Conservation (phyloP, 768 basidiomycete genomes). For the Favolaschia claudopus region DNA sequence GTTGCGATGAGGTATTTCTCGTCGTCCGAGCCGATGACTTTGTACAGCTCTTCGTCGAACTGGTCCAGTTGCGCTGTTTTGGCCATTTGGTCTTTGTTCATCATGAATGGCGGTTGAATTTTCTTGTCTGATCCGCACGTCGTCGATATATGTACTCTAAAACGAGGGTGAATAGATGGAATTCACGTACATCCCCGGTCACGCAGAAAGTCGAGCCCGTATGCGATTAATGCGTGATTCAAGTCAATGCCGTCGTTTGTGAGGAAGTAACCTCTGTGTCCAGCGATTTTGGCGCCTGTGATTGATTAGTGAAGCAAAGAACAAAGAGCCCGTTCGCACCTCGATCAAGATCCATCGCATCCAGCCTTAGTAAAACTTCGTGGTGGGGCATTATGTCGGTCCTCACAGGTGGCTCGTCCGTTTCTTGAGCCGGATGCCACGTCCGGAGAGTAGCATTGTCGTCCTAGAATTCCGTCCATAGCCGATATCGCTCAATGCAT, state of each 20-base stretch:
- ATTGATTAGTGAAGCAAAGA: not conserved
- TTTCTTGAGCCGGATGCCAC: constrained; percentile 86
- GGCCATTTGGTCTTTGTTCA: constrained; percentile 97
- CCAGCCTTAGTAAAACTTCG: constrained; percentile 91
- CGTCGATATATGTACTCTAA: too few relatives aligned
- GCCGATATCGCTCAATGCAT: not conserved
- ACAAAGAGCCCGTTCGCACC: constrained; percentile 52
- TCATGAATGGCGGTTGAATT: constrained; percentile 97
- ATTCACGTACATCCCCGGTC: constrained; percentile 74
- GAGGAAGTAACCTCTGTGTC: constrained; percentile 97
- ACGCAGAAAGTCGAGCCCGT: constrained; percentile 93
- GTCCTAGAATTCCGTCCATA: constrained; percentile 61
- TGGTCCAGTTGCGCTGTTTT: constrained; percentile 98
- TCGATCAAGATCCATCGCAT: constrained; percentile 96
- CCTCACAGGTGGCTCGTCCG: constrained; percentile 74
- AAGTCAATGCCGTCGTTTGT: constrained; percentile 96
- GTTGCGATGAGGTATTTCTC: constrained; percentile 99
- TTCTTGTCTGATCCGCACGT: too few relatives aligned
- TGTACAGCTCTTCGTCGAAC: constrained; percentile 99
- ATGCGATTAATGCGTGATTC: constrained; percentile 94
- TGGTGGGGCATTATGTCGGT: constrained; percentile 94
- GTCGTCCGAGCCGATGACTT: constrained; percentile 89
- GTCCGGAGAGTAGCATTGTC: constrained; percentile 84
- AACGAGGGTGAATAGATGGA: too few relatives aligned
- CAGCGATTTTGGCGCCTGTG: constrained; percentile 89